phyloP scores from a whole-genome alignment of 306 rosid species.

The Styphnolobium japonicum region DNA sequence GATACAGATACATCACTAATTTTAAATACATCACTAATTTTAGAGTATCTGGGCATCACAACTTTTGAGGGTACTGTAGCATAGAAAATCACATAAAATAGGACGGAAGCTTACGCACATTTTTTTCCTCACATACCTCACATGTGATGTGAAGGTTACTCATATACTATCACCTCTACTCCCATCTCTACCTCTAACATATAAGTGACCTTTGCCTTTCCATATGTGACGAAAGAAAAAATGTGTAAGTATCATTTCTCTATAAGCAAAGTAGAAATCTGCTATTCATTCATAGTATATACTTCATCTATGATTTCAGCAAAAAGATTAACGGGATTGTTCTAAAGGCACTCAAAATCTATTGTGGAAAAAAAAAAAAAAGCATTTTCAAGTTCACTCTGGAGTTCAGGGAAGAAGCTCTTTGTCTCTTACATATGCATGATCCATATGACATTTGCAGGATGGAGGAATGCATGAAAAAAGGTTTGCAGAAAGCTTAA shows the following conservation, averaged over 20 bases:
- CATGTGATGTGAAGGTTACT: too few relatives aligned
- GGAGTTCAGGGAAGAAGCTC: neutral
- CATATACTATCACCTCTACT: too few relatives aligned
- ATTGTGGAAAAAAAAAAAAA: neutral
- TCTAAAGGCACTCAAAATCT: neutral
- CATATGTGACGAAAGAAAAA: too few relatives aligned
- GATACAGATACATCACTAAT: too few relatives aligned
- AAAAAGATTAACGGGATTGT: neutral
- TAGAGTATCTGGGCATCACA: too few relatives aligned
- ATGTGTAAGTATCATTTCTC: too few relatives aligned
- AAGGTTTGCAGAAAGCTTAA: conserved; percentile 54
- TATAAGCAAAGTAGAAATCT: neutral
- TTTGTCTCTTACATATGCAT: neutral
- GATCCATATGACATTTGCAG: conserved; percentile 33
- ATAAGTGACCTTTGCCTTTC: too few relatives aligned
- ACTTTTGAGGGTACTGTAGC: conserved; percentile 17
- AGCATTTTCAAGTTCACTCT: neutral
- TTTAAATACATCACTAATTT: too few relatives aligned
- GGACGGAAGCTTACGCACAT: neutral
- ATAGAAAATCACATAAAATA: conserved; percentile 16
- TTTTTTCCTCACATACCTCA: too few relatives aligned
- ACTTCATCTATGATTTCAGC: neutral
- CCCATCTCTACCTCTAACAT: too few relatives aligned
- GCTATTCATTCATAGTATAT: neutral
- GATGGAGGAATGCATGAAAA: conserved; percentile 66